A percentile compares a stretch with the other conserved stretches of the same genome.
phyloP scores from a whole-genome alignment of 1,284 basidiomycete species.

The Heterobasidion annosum region DNA sequence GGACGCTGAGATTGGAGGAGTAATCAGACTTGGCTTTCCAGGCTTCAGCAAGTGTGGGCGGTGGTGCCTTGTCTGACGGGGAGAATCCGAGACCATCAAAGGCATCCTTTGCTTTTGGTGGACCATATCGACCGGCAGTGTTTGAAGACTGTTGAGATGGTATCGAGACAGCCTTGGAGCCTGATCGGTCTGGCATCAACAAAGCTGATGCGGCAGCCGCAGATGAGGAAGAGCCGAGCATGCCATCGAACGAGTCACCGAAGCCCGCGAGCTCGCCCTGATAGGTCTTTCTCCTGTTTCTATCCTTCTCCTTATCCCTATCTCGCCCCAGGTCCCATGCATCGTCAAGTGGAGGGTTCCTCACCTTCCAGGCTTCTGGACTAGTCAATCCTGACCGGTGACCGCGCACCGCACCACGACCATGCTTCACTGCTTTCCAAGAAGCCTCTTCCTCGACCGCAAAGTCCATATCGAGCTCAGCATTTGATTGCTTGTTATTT shows the following conservation, averaged over 20 bases:
- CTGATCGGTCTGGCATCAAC: constrained; percentile 1
- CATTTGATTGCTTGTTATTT: constrained; percentile 19
- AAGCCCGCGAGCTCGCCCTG: constrained; percentile 41
- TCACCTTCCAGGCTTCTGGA: constrained; percentile 21
- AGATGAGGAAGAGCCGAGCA: constrained; percentile 8
- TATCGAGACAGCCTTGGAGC: constrained; percentile 4
- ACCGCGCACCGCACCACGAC: constrained; percentile 18
- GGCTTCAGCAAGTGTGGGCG: constrained; percentile 68
- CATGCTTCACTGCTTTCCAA: constrained; percentile 35
- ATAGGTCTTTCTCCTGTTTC: constrained; percentile 16
- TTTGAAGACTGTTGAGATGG: constrained; percentile 4
- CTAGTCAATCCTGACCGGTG: constrained; percentile 25
- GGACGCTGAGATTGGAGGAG: constrained; percentile 20
- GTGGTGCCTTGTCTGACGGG: constrained; percentile 30
- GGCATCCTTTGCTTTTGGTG: constrained; percentile 48
- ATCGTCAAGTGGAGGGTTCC: constrained; percentile 24
- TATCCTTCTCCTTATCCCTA: constrained; percentile 12
- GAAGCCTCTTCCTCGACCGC: constrained; percentile 39
- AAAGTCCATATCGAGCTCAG: constrained; percentile 17
- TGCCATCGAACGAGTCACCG: constrained; percentile 36
- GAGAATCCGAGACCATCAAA: constrained; percentile 66
- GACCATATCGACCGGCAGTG: not conserved
- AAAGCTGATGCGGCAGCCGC: constrained; percentile 12
- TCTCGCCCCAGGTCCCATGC: constrained; percentile 34
- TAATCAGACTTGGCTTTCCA: constrained; percentile 60